Percentiles rank a stretch among this genome's conserved stretches.
phyloP scores from a whole-genome alignment of 1,284 basidiomycete genomes.

The Fomitopsis schrenkii region DNA sequence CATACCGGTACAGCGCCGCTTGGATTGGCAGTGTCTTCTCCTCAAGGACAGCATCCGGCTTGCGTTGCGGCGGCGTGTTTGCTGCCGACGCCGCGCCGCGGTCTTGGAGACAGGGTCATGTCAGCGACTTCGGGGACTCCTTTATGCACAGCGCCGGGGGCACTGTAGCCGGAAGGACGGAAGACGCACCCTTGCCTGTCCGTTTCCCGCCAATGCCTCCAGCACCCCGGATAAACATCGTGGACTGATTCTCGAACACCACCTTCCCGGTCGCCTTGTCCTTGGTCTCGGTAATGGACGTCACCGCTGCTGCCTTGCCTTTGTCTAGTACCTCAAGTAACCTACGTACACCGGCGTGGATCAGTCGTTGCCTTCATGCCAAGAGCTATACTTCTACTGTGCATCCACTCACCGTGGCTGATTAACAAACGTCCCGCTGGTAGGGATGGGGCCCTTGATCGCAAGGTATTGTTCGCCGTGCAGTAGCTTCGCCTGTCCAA shows the following conservation, averaged over 20 bases:
- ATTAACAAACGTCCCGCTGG: conserved; percentile 80
- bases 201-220: conserved; percentile 96
- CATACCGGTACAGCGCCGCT: conserved; percentile 86
- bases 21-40: conserved; percentile 83
- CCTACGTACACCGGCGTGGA: conserved; percentile 30
- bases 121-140: neutral
- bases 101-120: conserved; percentile 44
- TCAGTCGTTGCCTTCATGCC: neutral
- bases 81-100: conserved; percentile 86
- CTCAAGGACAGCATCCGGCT: conserved; percentile 82
- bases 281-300: conserved; percentile 72
- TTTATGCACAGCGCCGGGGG: neutral
- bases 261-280: conserved; percentile 78
- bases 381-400: neutral
- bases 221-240: conserved; percentile 89
- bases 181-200: conserved; percentile 62
- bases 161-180: neutral
- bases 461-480: conserved; percentile 97
- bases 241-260: conserved; percentile 92
- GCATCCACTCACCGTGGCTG: conserved; percentile 53
- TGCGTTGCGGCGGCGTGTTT: conserved; percentile 81
- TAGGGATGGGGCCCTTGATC: conserved; percentile 87
- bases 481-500: conserved; percentile 82
- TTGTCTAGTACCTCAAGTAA: conserved; percentile 83
- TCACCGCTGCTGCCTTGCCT: conserved; percentile 90